These are phyloP conservation scores for Quercus glauca DNA, from an alignment of 306 rosid genomes.

Conservation along the genomic window DNA sequence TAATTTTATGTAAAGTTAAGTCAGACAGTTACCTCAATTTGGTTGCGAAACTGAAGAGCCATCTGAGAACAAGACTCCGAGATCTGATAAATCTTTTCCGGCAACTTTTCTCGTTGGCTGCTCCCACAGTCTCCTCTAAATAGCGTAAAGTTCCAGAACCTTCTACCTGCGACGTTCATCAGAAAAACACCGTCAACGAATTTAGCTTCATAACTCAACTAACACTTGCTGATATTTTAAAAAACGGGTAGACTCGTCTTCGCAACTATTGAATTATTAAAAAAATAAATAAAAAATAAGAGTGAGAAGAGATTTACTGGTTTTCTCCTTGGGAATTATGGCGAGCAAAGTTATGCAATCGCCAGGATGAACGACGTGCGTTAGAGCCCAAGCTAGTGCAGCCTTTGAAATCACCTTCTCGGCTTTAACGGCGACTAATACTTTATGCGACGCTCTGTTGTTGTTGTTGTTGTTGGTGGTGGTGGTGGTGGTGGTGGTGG, in stretches of 20 bases:
- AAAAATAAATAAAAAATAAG: not conserved
- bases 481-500: not conserved
- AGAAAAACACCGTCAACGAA: not conserved
- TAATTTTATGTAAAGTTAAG: not conserved
- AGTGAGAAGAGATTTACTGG: constrained; percentile 34
- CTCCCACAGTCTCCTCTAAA: constrained; percentile 58
- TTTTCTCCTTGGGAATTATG: constrained; percentile 47
- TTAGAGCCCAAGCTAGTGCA: constrained; percentile 87
- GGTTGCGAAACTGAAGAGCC: constrained; percentile 82
- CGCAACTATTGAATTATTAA: too few species aligned
- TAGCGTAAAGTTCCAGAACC: constrained; percentile 74
- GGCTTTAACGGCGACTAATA: constrained; percentile 80
- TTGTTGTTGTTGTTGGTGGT: not conserved
- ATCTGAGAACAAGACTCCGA: constrained; percentile 91
- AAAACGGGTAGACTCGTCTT: too few species aligned
- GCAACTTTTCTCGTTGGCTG: constrained; percentile 45
- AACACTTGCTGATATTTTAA: too few species aligned
- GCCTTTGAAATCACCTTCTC: constrained; percentile 71
- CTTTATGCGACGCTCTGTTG: constrained; percentile 49
- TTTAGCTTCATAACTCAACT: not conserved
- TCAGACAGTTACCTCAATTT: constrained; percentile 61
- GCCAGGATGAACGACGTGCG: constrained; percentile 74
- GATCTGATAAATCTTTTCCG: constrained; percentile 77
- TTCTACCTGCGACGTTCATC: constrained; percentile 44
- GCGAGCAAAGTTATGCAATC: constrained; percentile 83